A percentile compares a stretch with the other conserved stretches of the same genome.
Evolutionary conservation across 2,329 filamentous ascomycete genomes (phyloP).

Genomic region (Alternaria viburni): DNA sequence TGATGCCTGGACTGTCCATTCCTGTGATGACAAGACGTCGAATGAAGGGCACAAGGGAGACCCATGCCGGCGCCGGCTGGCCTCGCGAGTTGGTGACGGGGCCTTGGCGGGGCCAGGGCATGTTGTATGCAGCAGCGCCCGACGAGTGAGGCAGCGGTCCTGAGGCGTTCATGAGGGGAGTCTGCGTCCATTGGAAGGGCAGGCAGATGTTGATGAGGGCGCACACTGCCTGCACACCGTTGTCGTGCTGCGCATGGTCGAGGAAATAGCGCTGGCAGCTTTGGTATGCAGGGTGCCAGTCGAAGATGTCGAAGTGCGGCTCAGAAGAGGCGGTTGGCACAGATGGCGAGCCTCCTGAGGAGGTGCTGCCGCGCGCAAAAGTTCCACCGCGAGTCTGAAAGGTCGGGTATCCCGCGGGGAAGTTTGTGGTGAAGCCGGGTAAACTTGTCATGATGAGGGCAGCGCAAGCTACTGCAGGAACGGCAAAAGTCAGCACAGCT

Average conservation of each 20-base stretch:
- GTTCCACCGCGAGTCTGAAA: constrained; percentile 33
- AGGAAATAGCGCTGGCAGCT: constrained; percentile 91
- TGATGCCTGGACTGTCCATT: constrained; percentile 83
- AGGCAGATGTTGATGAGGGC: constrained; percentile 91
- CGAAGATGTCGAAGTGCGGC: constrained; percentile 76
- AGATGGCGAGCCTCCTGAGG: constrained; percentile 32
- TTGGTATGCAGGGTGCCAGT: constrained; percentile 91
- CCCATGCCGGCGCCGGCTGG: constrained; percentile 51
- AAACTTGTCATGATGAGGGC: constrained; percentile 32
- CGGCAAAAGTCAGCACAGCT: constrained; percentile 25
- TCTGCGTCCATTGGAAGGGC: constrained; percentile 74
- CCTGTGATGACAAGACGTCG: constrained; percentile 89
- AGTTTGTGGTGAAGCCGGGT: constrained; percentile 40
- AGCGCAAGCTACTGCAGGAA: constrained; percentile 37
- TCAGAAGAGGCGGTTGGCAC: constrained; percentile 25
- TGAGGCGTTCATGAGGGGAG: constrained; percentile 54
- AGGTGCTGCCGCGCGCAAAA: constrained; percentile 34
- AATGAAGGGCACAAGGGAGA: constrained; percentile 86
- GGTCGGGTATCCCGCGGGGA: constrained; percentile 42
- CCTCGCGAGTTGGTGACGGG: constrained; percentile 48
- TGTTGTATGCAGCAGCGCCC: constrained; percentile 43
- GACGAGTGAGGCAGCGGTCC: constrained; percentile 40
- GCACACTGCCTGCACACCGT: constrained; percentile 83
- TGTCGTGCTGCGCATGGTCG: constrained; percentile 85
- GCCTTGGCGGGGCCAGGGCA: constrained; percentile 52